Base-by-base conservation (phyloP, 140 eudicot genomes). In the Stevia rebaudiana region DNA sequence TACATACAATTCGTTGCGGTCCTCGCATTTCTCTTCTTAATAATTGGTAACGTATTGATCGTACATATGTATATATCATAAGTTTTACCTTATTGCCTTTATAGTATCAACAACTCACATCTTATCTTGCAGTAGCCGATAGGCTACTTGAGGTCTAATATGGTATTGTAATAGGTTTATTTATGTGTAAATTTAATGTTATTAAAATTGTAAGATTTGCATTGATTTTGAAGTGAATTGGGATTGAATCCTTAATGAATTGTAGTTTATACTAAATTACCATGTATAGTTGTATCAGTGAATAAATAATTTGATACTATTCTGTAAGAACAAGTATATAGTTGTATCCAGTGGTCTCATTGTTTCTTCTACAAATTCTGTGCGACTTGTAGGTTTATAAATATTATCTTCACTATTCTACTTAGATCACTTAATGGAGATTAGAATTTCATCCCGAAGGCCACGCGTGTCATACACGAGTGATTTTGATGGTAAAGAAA, bases 401-500 rank as follows among this genome's bases (percentile, higher is more conserved):
- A 50, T 39, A 15, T 43, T 49, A 44, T 21, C 23, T 58, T 39
- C 35, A 23, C 21, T 56, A 16, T 74, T 11, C 33, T 68, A 47
- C 37, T 49, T 51, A n/a, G 56, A 69, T 42, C 75, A 61, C 47
- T 47, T 12, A 43, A 83, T 90, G 95, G 89, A 90, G 77, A 82
- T 83, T 64, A 86, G 80, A 59, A 72, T 72, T 73, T 80, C 87
- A 46, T 61, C 87, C 57, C 81, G 80, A 65, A 73, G 74, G 68
- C 76, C 62, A 6, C 74, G 62, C 68, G 69, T 84, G 76, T 76
- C 80, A 65, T 63, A 66, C 53, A 59, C 35, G 49, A 72, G 83
- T 48, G 90, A 82, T 80, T 75, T 78, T 24, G 89, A 78, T 66
- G 95, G 84, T 64, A 90, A 82, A 68, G 90, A 84, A 82, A 71